These are phyloP conservation scores for Austroboletus novae-zelandiae DNA, from an alignment of 1,284 basidiomycete genomes.

Conservation along the genomic window DNA sequence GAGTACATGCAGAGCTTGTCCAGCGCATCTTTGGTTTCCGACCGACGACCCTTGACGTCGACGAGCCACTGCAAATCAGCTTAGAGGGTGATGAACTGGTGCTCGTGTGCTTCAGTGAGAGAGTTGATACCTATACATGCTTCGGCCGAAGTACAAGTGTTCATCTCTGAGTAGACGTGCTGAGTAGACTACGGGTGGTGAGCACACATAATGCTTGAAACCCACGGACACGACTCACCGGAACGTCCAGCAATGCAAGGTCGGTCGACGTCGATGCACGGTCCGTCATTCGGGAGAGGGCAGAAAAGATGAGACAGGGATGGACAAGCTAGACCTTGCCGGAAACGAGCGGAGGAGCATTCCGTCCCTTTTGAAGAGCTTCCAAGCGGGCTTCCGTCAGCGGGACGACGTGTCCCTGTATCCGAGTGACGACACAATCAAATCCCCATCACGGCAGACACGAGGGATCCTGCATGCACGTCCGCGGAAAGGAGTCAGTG, in stretches of 20 bases:
- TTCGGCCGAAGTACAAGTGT: slow-evolving; percentile 13
- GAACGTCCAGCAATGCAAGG: neutral
- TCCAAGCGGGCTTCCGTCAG: neutral
- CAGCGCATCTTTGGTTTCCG: slow-evolving; percentile 9
- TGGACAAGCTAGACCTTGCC: neutral
- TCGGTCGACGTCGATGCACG: neutral
- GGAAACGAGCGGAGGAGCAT: neutral
- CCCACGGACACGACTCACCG: slow-evolving; percentile 13
- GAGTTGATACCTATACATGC: slow-evolving; percentile 7
- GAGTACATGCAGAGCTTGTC: slow-evolving; percentile 16
- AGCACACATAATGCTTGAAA: neutral
- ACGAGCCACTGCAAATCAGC: slow-evolving; percentile 9
- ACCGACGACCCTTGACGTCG: slow-evolving; percentile 13
- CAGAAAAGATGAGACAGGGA: neutral
- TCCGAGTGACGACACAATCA: neutral
- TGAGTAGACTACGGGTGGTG: slow-evolving; percentile 6
- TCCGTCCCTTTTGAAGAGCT: neutral
- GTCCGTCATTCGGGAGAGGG: slow-evolving; percentile 2
- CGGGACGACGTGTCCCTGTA: neutral
- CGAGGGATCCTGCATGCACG: slow-evolving; percentile 14
- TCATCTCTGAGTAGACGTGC: slow-evolving; percentile 12
- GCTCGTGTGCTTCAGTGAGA: slow-evolving; percentile 18
- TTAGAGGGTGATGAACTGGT: slow-evolving; percentile 13
- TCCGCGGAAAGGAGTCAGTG: neutral
- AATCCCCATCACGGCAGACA: slow-evolving; percentile 10